Evolutionary conservation across 768 basidiomycete species (phyloP).

Genomic region (Leccinum disarticulatum): DNA sequence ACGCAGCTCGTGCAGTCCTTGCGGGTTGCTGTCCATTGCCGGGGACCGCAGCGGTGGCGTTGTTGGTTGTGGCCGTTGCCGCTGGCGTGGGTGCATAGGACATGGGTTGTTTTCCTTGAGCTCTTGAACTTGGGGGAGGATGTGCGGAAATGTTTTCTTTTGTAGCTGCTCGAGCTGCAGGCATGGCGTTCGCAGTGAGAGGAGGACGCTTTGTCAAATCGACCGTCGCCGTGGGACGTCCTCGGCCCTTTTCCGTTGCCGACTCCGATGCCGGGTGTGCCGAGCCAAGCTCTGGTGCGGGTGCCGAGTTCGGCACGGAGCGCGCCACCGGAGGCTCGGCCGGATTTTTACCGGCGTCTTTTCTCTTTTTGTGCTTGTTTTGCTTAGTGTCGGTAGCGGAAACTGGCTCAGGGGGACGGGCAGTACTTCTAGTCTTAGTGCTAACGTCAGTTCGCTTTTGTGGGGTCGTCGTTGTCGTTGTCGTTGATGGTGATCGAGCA

Average conservation of each 20-base stretch:
- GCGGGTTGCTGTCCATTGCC: conserved; percentile 34
- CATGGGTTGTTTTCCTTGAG: conserved; percentile 94
- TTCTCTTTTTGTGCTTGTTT: conserved; percentile 49
- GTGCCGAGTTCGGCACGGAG: conserved; percentile 31
- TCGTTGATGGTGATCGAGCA: conserved; percentile 13
- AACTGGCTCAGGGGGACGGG: conserved; percentile 24
- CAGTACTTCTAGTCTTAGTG: conserved; percentile 31
- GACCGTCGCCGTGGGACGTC: conserved; percentile 33
- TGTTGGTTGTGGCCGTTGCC: conserved; percentile 30
- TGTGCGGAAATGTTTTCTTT: conserved; percentile 35
- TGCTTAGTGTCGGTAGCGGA: conserved; percentile 22
- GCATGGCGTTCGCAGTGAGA: conserved; percentile 43
- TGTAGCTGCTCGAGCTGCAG: conserved; percentile 41
- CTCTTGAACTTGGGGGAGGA: conserved; percentile 73
- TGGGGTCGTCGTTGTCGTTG: conserved; percentile 3
- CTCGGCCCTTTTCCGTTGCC: conserved; percentile 33
- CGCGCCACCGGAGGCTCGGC: conserved; percentile 26
- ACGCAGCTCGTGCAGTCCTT: conserved; percentile 48
- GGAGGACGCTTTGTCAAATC: conserved; percentile 40
- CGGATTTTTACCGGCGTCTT: conserved; percentile 24
- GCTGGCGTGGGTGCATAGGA: conserved; percentile 45
- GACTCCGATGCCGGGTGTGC: conserved; percentile 34
- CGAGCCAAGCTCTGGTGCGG: conserved; percentile 20
- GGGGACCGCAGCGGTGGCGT: conserved; percentile 33
- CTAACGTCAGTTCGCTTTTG: conserved; percentile 19